Evolutionary conservation across 2,329 filamentous ascomycete genomes (phyloP).

Genomic region (Basipetospora chlamydospora): DNA sequence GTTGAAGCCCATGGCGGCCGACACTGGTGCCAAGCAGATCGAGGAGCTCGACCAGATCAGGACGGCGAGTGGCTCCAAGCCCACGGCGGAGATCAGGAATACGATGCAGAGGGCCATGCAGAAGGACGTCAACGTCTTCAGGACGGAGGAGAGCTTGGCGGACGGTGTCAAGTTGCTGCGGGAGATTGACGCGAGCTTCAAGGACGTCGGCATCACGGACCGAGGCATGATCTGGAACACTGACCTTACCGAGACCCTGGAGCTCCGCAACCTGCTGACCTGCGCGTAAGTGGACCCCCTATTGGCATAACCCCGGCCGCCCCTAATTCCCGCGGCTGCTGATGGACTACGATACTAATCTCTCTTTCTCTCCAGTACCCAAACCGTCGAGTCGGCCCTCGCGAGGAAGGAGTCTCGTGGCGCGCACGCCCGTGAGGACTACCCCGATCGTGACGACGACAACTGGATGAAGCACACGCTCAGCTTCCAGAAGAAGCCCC

Average conservation of each 20-base stretch:
- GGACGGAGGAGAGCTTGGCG: conserved; percentile 83
- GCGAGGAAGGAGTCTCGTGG: conserved; percentile 96
- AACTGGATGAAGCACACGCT: conserved; percentile 99
- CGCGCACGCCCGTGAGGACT: conserved; percentile 94
- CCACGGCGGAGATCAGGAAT: conserved; percentile 73
- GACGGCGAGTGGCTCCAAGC: conserved; percentile 71
- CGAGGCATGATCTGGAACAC: conserved; percentile 99
- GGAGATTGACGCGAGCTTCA: conserved; percentile 67
- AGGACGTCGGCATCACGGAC: conserved; percentile 86
- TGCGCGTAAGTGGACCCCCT: conserved; percentile 59
- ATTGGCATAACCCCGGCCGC: background rate
- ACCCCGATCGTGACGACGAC: conserved; percentile 82
- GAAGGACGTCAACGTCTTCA: conserved; percentile 91
- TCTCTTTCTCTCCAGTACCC: conserved; percentile 44
- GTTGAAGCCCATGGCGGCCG: conserved; percentile 65
- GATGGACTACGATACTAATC: conserved; percentile 7
- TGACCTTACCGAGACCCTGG: conserved; percentile 88
- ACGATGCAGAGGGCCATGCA: conserved; percentile 99
- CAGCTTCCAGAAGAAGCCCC: conserved; percentile 85
- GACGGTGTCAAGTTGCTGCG: conserved; percentile 83
- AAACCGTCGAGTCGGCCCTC: conserved; percentile 82
- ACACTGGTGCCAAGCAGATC: conserved; percentile 81
- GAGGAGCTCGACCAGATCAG: conserved; percentile 73
- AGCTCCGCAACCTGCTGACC: conserved; percentile 87
- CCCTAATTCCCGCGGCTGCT: background rate